Conservation (phyloP, 1,139 yeast genomes). For the Arxiozyma bovina region DNA sequence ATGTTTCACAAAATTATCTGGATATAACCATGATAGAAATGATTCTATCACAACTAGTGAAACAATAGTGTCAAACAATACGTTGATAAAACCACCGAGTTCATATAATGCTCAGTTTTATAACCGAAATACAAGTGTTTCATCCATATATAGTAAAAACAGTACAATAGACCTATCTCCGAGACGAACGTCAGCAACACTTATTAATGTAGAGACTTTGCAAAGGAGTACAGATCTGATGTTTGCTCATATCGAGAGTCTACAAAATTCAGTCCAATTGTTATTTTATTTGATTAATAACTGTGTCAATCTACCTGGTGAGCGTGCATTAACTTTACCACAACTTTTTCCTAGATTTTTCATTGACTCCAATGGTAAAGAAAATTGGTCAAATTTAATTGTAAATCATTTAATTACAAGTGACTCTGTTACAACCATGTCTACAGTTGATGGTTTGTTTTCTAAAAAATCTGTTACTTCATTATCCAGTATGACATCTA, state of each 20-base stretch:
- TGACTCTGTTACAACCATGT: not conserved
- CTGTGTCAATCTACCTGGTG: not conserved
- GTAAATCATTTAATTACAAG: slow-evolving; percentile 22
- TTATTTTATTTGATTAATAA: slow-evolving; percentile 2
- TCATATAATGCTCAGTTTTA: not conserved
- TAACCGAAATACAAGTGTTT: not conserved
- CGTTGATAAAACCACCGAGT: not conserved
- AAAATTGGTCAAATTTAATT: slow-evolving; percentile 65
- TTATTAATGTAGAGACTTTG: not conserved
- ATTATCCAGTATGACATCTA: not conserved
- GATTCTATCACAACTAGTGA: slow-evolving; percentile 1
- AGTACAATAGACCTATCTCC: not conserved
- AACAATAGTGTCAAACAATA: slow-evolving; percentile 1
- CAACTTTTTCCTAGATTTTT: slow-evolving; percentile 60
- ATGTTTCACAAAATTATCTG: not conserved
- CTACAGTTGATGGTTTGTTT: not conserved
- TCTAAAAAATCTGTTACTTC: not conserved
- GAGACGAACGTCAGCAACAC: not conserved
- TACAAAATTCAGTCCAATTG: not conserved
- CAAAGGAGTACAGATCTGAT: not conserved
- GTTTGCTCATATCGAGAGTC: not conserved
- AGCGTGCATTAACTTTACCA: slow-evolving; percentile 37
- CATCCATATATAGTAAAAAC: not conserved
- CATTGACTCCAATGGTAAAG: slow-evolving; percentile 57
- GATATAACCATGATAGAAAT: not conserved